phyloP scores from a whole-genome alignment of 2,329 filamentous ascomycete genomes.

The Ascochyta clinopodiicola region DNA sequence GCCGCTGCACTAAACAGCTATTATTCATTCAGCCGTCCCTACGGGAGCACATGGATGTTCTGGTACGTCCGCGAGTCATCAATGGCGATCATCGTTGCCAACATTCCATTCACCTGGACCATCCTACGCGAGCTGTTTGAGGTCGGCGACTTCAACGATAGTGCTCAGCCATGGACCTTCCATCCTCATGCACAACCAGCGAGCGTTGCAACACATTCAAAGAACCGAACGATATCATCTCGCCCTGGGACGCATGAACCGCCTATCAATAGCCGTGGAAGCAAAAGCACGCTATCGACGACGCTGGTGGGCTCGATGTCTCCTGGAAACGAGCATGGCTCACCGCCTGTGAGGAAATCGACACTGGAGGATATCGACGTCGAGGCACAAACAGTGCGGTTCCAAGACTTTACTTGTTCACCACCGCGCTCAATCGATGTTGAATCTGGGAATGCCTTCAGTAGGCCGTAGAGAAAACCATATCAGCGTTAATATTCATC shows the following conservation, averaged over 20 bases:
- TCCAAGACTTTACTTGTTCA: neutral
- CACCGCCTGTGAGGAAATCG: conserved; percentile 12
- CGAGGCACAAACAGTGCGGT: neutral
- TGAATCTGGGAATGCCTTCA: neutral
- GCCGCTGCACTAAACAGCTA: conserved; percentile 59
- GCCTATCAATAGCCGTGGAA: conserved; percentile 12
- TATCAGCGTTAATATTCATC: too few relatives aligned
- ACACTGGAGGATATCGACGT: neutral
- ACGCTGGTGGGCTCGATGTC: conserved; percentile 22
- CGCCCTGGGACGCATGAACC: conserved; percentile 16
- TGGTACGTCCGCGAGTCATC: conserved; percentile 44
- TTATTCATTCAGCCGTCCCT: conserved; percentile 42
- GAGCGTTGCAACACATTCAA: conserved; percentile 27
- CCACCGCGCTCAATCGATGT: neutral
- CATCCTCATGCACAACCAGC: conserved; percentile 36
- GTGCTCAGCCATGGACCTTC: conserved; percentile 36
- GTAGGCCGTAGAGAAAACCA: neutral
- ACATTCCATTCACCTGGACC: conserved; percentile 60
- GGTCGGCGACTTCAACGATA: conserved; percentile 40
- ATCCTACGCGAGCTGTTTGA: conserved; percentile 58
- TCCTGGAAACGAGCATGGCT: conserved; percentile 10
- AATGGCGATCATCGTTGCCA: conserved; percentile 54
- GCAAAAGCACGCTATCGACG: conserved; percentile 20
- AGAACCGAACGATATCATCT: conserved; percentile 15
- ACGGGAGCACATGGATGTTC: conserved; percentile 36